Conservation (phyloP, 768 basidiomycete genomes). For the Paxillus rubicundulus region DNA sequence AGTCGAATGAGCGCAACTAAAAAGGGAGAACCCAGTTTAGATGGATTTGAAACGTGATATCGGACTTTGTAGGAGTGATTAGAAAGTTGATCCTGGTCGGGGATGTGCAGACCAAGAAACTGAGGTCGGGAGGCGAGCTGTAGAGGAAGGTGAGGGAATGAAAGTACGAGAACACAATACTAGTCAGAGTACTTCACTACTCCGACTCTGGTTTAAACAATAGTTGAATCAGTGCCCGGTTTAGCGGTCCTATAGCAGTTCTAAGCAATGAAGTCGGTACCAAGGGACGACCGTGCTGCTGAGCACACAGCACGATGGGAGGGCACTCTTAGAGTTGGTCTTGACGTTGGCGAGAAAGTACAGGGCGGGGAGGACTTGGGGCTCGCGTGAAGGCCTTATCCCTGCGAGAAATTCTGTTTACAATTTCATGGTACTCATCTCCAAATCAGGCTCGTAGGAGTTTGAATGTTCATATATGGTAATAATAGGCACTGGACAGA, state of each 20-base stretch:
- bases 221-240: conserved; percentile 16
- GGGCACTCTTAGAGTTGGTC: not conserved
- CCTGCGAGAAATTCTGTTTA: conserved; percentile 3
- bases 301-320: conserved; percentile 11
- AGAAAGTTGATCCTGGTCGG: not conserved
- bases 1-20: not conserved
- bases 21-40: not conserved
- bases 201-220: not conserved
- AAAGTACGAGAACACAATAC: not conserved
- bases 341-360: conserved; percentile 5
- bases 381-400: not conserved
- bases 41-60: conserved; percentile 3
- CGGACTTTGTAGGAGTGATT: not conserved
- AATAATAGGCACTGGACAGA: too few relatives aligned
- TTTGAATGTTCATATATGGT: conserved; percentile 19
- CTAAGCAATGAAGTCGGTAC: not conserved
- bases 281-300: conserved; percentile 1
- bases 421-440: conserved; percentile 9
- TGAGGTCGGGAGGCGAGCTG: not conserved
- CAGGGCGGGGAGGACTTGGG: conserved; percentile 10
- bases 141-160: not conserved
- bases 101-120: not conserved
- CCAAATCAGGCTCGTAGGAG: conserved; percentile 23
- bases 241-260: conserved; percentile 12
- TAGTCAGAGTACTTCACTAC: too few relatives aligned